phyloP scores from a whole-genome alignment of 1,139 yeast species.

The Yamadazyma buinensis region DNA sequence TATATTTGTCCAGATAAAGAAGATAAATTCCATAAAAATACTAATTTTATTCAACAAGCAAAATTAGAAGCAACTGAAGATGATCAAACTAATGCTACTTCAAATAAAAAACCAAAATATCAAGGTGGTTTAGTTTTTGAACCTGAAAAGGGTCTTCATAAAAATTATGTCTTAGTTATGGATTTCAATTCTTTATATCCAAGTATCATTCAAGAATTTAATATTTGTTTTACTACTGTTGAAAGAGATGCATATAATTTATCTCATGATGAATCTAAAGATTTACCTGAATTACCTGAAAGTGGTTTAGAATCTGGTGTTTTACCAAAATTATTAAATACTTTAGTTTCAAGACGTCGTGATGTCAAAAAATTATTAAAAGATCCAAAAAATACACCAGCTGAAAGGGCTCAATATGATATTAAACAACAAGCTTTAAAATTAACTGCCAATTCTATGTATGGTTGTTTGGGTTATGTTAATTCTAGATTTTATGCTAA shows the following conservation, averaged over 20 bases:
- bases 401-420: constrained; percentile 78
- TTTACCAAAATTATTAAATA: constrained; percentile 77
- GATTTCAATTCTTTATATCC: constrained; percentile 98
- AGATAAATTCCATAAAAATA: constrained; percentile 44
- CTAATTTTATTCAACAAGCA: constrained; percentile 36
- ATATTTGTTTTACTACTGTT: constrained; percentile 95
- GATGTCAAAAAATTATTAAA: constrained; percentile 88
- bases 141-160: constrained; percentile 93
- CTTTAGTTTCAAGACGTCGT: constrained; percentile 85
- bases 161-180: constrained; percentile 87
- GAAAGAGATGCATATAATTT: constrained; percentile 55
- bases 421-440: constrained; percentile 95
- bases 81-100: constrained; percentile 44
- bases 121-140: constrained; percentile 98
- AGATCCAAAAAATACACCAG: constrained; percentile 59
- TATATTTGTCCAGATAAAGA: constrained; percentile 90
- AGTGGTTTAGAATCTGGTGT: constrained; percentile 67
- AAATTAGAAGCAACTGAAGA: constrained; percentile 40
- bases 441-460: constrained; percentile 97
- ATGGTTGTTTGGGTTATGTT: constrained; percentile 95
- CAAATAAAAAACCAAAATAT: constrained; percentile 75
- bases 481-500: constrained; percentile 93
- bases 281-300: constrained; percentile 70
- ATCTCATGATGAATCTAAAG: constrained; percentile 54
- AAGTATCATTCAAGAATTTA: constrained; percentile 93